phyloP scores from a whole-genome alignment of 495 filamentous ascomycete species.

The Schizothecium vesticola region DNA sequence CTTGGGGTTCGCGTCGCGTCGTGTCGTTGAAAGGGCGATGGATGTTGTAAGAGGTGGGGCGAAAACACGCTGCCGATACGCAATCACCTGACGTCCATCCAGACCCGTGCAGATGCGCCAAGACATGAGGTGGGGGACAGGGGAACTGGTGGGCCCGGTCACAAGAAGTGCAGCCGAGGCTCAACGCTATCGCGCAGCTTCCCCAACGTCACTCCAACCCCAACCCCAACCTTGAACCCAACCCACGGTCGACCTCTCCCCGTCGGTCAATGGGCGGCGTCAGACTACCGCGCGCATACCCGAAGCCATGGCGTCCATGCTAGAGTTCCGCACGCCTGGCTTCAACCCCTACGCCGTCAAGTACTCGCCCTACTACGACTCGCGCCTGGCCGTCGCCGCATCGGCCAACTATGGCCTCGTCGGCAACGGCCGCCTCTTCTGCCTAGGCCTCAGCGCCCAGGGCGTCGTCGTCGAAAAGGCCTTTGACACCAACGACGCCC shows the following conservation, averaged over 20 bases:
- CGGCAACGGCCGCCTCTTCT: slow-evolving; percentile 85
- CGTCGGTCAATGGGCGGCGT: slow-evolving; percentile 10
- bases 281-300: neutral
- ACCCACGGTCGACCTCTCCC: neutral
- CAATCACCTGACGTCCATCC: slow-evolving; percentile 1
- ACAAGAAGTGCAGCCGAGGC: slow-evolving; percentile 18
- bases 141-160: neutral
- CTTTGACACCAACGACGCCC: slow-evolving; percentile 95
- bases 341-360: slow-evolving; percentile 94
- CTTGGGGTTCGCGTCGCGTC: neutral
- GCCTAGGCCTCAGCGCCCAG: slow-evolving; percentile 70
- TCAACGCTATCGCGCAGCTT: neutral
- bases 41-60: neutral
- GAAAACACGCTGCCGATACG: neutral
- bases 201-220: neutral
- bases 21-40: slow-evolving; percentile 4
- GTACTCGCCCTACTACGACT: slow-evolving; percentile 97
- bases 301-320: slow-evolving; percentile 56
- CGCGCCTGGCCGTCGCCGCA: slow-evolving; percentile 77
- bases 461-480: slow-evolving; percentile 80
- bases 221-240: neutral
- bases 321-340: slow-evolving; percentile 86
- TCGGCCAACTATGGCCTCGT: slow-evolving; percentile 94
- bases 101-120: neutral
- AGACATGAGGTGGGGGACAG: neutral